Evolutionary conservation across 2,329 filamentous ascomycete species (phyloP), one percentile per base, ranked within the genome.

Genomic region (Colletotrichum gigasporum): DNA sequence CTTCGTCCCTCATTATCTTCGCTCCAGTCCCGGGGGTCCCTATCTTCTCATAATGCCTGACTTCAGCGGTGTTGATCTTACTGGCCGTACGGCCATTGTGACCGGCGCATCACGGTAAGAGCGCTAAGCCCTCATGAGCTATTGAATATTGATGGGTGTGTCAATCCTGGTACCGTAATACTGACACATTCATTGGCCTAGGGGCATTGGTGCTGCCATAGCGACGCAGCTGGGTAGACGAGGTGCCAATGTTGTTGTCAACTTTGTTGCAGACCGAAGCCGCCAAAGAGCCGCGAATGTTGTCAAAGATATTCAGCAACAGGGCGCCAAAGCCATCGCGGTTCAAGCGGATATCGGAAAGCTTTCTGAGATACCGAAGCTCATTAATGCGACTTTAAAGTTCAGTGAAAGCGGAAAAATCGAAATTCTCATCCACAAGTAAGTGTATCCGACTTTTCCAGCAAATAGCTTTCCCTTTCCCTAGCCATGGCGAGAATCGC

Each of bases 141-240:
- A n/a, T n/a, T n/a, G n/a, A n/a, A n/a, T n/a, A n/a, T n/a, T n/a
- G n/a, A n/a, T n/a, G n/a, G n/a, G n/a, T n/a, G n/a, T n/a, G n/a
- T n/a, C n/a, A n/a, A n/a, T n/a, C n/a, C n/a, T 35, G n/a, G 22
- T 18, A 14, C 5, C 5, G 3, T 12, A 8, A 5, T 9, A n/a
- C 16, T 45, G 5, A 47, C 10, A 10, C 0, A 56, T 63, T 10
- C 61, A 68, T 12, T 62, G 65, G 28, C 16, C n/a, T n/a, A 53
- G 56, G 20, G 56, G 56, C 28, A 88, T 87, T 66, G 88, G 87
- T 50, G 86, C 85, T 69, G 82, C 86, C n/a, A 88, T 90, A 54
- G 88, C 88, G 14, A 75, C 89, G 9, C 85, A 88, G 3, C 81
- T 91, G 9, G 88, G 88, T 5, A 76, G 80, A 20, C 89, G 91